These are phyloP conservation scores for Euryodendron excelsum DNA, from an alignment of 148 eudicot genomes.

Conservation along the genomic window DNA sequence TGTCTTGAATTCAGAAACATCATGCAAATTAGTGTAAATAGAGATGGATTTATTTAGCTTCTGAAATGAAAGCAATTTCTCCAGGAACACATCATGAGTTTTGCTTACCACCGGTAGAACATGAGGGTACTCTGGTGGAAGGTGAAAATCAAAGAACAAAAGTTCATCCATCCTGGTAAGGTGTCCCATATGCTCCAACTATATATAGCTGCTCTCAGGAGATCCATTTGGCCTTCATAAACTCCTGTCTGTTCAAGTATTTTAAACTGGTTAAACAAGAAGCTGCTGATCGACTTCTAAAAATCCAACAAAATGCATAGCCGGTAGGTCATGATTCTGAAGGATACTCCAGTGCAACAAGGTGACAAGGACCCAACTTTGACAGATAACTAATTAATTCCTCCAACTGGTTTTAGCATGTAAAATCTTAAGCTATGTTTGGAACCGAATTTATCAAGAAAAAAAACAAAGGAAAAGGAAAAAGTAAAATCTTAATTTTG, in stretches of 20 bases:
- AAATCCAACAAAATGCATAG: slow-evolving; percentile 27
- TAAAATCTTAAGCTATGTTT: no score
- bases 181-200: slow-evolving; percentile 98
- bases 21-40: background rate
- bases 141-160: slow-evolving; percentile 96
- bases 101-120: slow-evolving; percentile 87
- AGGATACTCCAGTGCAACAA: slow-evolving; percentile 52
- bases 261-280: background rate
- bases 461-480: no score
- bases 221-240: slow-evolving; percentile 96
- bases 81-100: slow-evolving; percentile 4
- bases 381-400: background rate
- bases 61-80: background rate
- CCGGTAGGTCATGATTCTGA: slow-evolving; percentile 90
- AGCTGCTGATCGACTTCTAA: background rate
- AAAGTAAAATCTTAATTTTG: no score
- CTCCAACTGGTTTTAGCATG: background rate
- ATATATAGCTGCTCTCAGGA: slow-evolving; percentile 88
- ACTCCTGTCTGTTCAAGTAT: slow-evolving; percentile 58
- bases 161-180: slow-evolving; percentile 98
- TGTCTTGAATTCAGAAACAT: background rate
- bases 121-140: slow-evolving; percentile 95
- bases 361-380: background rate
- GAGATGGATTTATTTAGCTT: background rate
- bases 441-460: no score